Evolutionary conservation across 169 alveolate genomes (phyloP), one percentile per base, ranked within the genome.

Genomic region (Condylostoma magnum): DNA sequence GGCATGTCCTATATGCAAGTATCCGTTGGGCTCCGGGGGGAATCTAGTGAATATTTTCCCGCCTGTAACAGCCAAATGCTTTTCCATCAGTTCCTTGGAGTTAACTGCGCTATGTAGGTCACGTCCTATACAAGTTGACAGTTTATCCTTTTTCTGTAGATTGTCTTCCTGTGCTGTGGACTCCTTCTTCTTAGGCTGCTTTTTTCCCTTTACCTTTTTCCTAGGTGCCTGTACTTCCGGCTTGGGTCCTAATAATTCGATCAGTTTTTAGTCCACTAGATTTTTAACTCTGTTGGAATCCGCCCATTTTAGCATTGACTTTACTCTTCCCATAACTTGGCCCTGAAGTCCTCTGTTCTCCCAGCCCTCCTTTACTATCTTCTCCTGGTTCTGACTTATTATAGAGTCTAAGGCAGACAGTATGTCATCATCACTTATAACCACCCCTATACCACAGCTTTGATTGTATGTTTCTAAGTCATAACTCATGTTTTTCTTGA

Each of bases 11-110:
- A 98, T 88, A 77, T 98, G 99, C 36, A 98, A 92, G 69, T 93
- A 98, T n/a, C 99, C 99, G 86, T 98, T 98, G 31, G 99, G 99
- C 86, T 98, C 99, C n/a, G 99, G 99, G 6, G 99, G 99, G 85
- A 97, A 97, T 73, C 99, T 86, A 2, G 99, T 97, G 20, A 96
- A 83, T 1, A 96, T 84, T 58, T 85, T 84, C 20, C 84, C 83
- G n/a, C 94, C 93, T 34, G 93, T 89, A 3, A 79, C 75, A 68
- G 87, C 87, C 36, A 60, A 65, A 58, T 86, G 94, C 78, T 86
- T 85, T 68, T 88, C 76, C 22, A 90, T 28, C 20, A 86, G 68
- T 63, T 82, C 93, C 37, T 84, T 86, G 34, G 94, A 78, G 76
- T 93, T 93, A 22, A 65, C 69, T 4, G 85, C 57, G 8, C 89